phyloP scores from a whole-genome alignment of 306 rosid genomes.

The Quercus rubra region DNA sequence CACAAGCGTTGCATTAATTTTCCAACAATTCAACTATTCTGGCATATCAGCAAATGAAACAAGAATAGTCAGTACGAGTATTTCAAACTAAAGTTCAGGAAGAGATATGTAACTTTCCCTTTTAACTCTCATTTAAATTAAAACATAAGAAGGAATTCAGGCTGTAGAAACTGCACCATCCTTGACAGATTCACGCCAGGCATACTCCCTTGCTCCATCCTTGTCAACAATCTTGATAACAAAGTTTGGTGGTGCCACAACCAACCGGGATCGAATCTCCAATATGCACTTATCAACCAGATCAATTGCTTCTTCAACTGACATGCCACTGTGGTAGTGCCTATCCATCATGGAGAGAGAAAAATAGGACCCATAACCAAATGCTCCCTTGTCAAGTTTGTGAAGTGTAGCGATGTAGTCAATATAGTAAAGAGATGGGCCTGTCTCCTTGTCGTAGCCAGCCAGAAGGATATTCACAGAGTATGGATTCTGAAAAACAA shows the following conservation, averaged over 20 bases:
- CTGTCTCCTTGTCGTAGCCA: constrained; percentile 88
- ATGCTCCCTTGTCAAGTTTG: constrained; percentile 98
- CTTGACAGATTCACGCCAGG: constrained; percentile 78
- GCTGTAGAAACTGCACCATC: constrained; percentile 40
- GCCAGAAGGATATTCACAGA: constrained; percentile 84
- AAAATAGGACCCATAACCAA: constrained; percentile 90
- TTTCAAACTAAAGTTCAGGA: not conserved
- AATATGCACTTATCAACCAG: constrained; percentile 75
- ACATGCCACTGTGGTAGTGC: constrained; percentile 83
- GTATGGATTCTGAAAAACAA: constrained; percentile 71
- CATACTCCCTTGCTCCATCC: constrained; percentile 87
- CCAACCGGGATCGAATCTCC: constrained; percentile 75
- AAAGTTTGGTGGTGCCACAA: constrained; percentile 94
- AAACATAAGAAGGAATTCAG: constrained; percentile 27
- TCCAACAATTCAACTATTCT: not conserved
- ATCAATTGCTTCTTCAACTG: constrained; percentile 72
- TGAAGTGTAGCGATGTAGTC: constrained; percentile 95
- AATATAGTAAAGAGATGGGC: constrained; percentile 78
- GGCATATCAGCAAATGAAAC: no score
- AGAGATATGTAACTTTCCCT: not conserved
- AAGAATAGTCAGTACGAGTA: not conserved
- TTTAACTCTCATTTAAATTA: not conserved
- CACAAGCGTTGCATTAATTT: not conserved
- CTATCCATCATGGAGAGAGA: constrained; percentile 92
- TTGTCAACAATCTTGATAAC: constrained; percentile 91